Conservation (phyloP, 169 alveolate genomes). For the Theileria orientalis region DNA sequence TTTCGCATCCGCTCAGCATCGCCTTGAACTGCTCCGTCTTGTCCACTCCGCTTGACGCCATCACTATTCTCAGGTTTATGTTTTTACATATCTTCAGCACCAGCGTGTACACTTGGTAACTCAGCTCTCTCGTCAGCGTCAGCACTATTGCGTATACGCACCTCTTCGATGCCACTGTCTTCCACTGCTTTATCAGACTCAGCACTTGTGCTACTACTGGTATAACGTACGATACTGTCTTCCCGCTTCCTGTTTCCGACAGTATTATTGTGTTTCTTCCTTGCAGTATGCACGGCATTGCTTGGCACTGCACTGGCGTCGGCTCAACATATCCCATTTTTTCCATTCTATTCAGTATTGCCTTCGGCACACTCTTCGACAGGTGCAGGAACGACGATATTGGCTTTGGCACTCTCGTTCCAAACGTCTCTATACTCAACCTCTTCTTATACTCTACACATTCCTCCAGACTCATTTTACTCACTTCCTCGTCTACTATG, state of each 20-base stretch:
- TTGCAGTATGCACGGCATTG: conserved; percentile 82
- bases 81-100: conserved; percentile 30
- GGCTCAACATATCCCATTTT: conserved; percentile 76
- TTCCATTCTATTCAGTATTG: conserved; percentile 15
- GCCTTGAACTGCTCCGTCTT: conserved; percentile 24
- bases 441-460: conserved; percentile 34
- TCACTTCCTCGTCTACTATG: conserved; percentile 30
- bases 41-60: conserved; percentile 24
- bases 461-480: conserved; percentile 25
- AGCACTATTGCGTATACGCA: conserved; percentile 26
- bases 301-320: conserved; percentile 85
- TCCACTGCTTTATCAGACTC: conserved; percentile 24
- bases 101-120: conserved; percentile 27
- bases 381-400: conserved; percentile 46
- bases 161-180: conserved; percentile 40
- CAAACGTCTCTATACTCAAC: conserved; percentile 48
- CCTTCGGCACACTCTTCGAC: conserved; percentile 6
- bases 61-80: conserved; percentile 19
- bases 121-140: conserved; percentile 36
- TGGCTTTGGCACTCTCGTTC: conserved; percentile 63
- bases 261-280: conserved; percentile 81
- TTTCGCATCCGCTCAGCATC: conserved; percentile 18
- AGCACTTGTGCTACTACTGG: conserved; percentile 70
- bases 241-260: conserved; percentile 90
- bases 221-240: conserved; percentile 84